These are phyloP conservation scores for Isoetes taiwanensis DNA, from an alignment of 75 land plant species.

Conservation along the genomic window DNA sequence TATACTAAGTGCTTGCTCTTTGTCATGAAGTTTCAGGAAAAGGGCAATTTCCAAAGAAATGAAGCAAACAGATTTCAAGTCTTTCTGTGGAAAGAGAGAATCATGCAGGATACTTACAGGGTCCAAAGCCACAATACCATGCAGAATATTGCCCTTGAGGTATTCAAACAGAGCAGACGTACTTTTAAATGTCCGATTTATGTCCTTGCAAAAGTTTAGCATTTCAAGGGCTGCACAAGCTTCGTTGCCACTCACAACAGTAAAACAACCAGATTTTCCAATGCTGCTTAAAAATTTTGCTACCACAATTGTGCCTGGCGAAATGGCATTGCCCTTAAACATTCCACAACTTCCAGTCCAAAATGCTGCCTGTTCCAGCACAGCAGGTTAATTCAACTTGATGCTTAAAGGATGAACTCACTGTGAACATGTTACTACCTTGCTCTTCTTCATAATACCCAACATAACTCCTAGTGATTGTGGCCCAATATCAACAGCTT, in stretches of 20 bases:
- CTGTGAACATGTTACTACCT: constrained; percentile 22
- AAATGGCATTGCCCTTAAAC: background rate
- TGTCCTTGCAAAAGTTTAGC: background rate
- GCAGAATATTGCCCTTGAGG: constrained; percentile 46
- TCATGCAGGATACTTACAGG: constrained; percentile 27
- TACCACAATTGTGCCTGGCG: constrained; percentile 18
- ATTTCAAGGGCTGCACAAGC: constrained; percentile 18
- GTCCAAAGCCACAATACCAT: constrained; percentile 58
- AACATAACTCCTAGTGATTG: constrained; percentile 25
- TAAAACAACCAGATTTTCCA: constrained; percentile 24
- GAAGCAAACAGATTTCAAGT: background rate
- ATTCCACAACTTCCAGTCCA: constrained; percentile 51
- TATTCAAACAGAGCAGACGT: constrained; percentile 46
- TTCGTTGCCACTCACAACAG: constrained; percentile 38
- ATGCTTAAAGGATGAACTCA: background rate
- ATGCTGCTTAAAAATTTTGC: constrained; percentile 19
- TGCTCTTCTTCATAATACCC: constrained; percentile 25
- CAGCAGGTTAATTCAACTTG: background rate
- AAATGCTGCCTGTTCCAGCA: constrained; percentile 32
- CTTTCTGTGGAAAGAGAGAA: background rate
- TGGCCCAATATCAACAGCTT: constrained; percentile 52
- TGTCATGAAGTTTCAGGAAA: too few relatives aligned
- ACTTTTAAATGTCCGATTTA: constrained; percentile 17
- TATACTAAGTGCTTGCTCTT: too few relatives aligned
- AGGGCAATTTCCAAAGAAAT: too few relatives aligned